Percentiles rank a stretch among this genome's conserved stretches.
These are phyloP conservation scores for Alternaria arborescens DNA, from an alignment of 2,329 filamentous ascomycete species.

Conservation along the genomic window DNA sequence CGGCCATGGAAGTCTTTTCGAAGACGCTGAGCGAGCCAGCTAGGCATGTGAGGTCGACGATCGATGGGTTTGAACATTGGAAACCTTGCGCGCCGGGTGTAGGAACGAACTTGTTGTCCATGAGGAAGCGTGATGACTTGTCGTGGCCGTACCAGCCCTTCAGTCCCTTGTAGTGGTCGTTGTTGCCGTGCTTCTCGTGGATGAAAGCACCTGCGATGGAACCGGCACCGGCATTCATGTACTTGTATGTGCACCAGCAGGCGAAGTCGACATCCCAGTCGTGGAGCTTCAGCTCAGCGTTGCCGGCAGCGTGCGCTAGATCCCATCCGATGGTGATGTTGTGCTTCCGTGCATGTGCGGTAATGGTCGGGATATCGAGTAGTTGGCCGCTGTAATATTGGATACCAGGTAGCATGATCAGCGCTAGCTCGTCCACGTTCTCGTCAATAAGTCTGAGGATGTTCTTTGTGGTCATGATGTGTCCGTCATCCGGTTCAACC, in stretches of 20 bases:
- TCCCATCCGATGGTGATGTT: slow-evolving; percentile 85
- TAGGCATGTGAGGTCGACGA: slow-evolving; percentile 80
- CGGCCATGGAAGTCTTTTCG: slow-evolving; percentile 72
- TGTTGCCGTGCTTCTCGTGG: slow-evolving; percentile 74
- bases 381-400: slow-evolving; percentile 92
- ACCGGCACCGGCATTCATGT: slow-evolving; percentile 85
- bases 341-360: slow-evolving; percentile 73
- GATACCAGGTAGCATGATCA: slow-evolving; percentile 83
- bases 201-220: slow-evolving; percentile 82
- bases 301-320: slow-evolving; percentile 84
- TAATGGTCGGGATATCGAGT: slow-evolving; percentile 83
- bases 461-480: slow-evolving; percentile 71
- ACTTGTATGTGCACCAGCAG: slow-evolving; percentile 94
- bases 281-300: slow-evolving; percentile 79
- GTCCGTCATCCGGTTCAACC: slow-evolving; percentile 68
- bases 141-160: slow-evolving; percentile 89
- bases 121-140: slow-evolving; percentile 78
- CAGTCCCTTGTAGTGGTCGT: slow-evolving; percentile 71
- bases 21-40: slow-evolving; percentile 78
- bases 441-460: slow-evolving; percentile 77
- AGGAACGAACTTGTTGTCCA: slow-evolving; percentile 82
- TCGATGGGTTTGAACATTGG: slow-evolving; percentile 84
- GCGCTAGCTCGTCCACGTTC: slow-evolving; percentile 74
- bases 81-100: slow-evolving; percentile 80
- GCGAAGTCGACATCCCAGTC: slow-evolving; percentile 93